Evolutionary conservation across 2,329 filamentous ascomycete genomes (phyloP), one percentile per base, ranked within the genome.

Genomic region (Neonectria punicea): DNA sequence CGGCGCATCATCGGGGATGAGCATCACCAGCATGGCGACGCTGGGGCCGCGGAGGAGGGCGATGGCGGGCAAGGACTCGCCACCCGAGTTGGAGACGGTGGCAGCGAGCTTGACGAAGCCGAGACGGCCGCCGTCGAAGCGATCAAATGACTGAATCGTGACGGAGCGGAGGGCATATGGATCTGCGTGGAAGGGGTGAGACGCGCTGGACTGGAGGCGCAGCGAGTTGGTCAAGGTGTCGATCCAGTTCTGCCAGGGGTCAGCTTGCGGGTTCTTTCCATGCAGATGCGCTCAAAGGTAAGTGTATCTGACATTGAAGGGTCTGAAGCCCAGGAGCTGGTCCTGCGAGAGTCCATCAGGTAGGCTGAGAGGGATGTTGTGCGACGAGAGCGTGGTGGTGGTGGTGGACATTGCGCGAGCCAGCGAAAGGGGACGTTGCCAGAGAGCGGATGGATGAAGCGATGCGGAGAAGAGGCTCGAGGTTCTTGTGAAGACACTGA

Each of bases 1-100:
- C 6, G 73, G 54, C 1, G 70, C 76, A 71, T 89, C 86, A 53
- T 87, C 83, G 0, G 87, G 87, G 8, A 86, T 70, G 8, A 88
- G 80, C 71, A 87, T 82, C 30, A 88, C 81, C 9, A 90, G 82
- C 83, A 90, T 87, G 25, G 83, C 87, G 47, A 90, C 87, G 71
- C 83, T 86, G n/a, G 86, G 83, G 0, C 88, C 88, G 41, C 88
- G 84, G 2, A 90, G 80, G 64, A 90, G 86, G 0, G 87, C 80
- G 2, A 80, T 79, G 5, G 85, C 87, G 0, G 88, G 86, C 0
- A 90, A 80, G 1, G 70, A 75, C 67, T 87, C 84, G 59, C 82
- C 83, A 0, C 78, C 77, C 1, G 67, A 61, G 69, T 87, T 89
- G 63, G 78, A 76, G 1, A 90, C 79, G 2, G 76, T 70, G 7